Evolutionary conservation across 140 eudicot species (phyloP).

Genomic region (Oenanthe javanica): DNA sequence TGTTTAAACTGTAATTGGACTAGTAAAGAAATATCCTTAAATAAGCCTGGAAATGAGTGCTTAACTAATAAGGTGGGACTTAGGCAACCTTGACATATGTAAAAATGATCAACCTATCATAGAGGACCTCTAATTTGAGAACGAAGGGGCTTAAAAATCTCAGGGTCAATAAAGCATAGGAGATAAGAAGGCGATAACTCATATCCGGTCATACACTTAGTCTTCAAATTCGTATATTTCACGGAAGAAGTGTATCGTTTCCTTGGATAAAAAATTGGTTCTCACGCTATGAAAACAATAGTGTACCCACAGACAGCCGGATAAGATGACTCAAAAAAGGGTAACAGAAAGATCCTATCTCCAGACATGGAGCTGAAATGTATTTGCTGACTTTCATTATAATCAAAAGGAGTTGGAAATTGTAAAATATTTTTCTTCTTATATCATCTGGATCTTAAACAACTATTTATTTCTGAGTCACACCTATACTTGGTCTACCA

Average conservation of each 20-base stretch:
- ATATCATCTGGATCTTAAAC: no score
- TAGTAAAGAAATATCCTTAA: neutral
- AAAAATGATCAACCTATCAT: no score
- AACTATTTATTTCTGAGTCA: no score
- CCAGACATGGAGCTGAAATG: neutral
- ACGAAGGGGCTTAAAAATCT: neutral
- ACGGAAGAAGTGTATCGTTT: neutral
- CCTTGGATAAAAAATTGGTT: neutral
- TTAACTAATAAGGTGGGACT: neutral
- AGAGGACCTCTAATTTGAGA: no score
- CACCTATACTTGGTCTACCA: no score
- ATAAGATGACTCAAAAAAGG: no score
- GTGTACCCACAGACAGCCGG: no score
- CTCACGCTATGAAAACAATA: neutral
- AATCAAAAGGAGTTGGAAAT: neutral
- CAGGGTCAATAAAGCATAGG: neutral
- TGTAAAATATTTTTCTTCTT: neutral
- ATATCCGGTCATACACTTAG: neutral
- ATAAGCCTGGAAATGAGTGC: neutral
- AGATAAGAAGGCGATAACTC: neutral
- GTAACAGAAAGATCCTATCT: no score
- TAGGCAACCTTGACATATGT: neutral
- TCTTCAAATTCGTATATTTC: neutral
- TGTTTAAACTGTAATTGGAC: neutral
- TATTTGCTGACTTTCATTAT: neutral